These are phyloP conservation scores for Neofusicoccum ribis DNA, from an alignment of 2,329 filamentous ascomycete genomes.

Conservation along the genomic window DNA sequence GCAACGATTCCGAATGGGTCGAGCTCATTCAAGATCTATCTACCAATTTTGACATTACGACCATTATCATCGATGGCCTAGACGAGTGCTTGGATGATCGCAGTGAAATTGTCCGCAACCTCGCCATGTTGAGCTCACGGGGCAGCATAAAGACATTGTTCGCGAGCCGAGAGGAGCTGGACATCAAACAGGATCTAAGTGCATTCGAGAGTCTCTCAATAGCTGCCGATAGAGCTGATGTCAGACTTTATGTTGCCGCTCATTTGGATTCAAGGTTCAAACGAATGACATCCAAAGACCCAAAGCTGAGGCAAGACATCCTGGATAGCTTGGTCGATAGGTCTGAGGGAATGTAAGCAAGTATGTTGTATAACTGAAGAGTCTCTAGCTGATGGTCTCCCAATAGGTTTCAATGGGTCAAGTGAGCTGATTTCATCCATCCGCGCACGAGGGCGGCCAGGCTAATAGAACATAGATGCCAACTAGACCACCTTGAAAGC, in stretches of 20 bases:
- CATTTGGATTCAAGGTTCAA: neutral
- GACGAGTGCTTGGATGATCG: neutral
- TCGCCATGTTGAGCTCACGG: neutral
- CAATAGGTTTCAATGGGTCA: constrained; percentile 4
- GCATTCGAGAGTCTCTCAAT: neutral
- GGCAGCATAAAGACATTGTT: neutral
- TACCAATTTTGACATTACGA: neutral
- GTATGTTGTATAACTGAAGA: no score
- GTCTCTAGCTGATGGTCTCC: no score
- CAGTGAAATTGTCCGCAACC: neutral
- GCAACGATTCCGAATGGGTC: neutral
- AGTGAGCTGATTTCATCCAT: neutral
- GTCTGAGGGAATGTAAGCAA: constrained; percentile 1
- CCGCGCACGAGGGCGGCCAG: no score
- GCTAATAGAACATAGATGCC: neutral
- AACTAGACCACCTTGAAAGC: neutral
- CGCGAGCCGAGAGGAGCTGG: neutral
- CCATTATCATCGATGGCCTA: neutral
- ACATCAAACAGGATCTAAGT: neutral
- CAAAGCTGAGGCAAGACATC: neutral
- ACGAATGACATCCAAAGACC: neutral
- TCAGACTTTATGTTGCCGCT: neutral
- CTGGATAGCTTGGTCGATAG: neutral
- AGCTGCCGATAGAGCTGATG: neutral
- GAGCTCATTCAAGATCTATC: neutral